Conservation (phyloP, 176 grass and related monocot genomes). For the Puccinellia tenuiflora region DNA sequence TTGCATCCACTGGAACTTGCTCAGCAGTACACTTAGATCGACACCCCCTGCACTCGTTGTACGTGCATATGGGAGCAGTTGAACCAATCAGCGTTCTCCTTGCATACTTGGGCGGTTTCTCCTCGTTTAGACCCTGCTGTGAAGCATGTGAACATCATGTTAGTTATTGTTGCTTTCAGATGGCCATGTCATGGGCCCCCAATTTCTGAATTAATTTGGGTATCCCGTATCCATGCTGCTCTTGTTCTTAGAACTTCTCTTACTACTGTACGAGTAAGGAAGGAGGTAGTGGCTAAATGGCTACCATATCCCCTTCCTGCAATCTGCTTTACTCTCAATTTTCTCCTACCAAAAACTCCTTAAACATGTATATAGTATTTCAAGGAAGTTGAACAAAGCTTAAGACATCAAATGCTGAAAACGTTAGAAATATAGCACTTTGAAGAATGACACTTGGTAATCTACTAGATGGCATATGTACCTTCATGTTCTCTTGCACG, state of each 20-base stretch:
- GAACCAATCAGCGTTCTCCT: slow-evolving; percentile 83
- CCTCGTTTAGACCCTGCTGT: slow-evolving; percentile 35
- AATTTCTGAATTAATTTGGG: background rate
- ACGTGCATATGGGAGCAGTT: slow-evolving; percentile 73
- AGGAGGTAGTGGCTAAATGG: background rate
- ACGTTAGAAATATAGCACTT: slow-evolving; percentile 4
- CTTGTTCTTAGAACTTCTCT: background rate
- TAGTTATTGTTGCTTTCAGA: slow-evolving; percentile 25
- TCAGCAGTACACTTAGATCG: slow-evolving; percentile 81
- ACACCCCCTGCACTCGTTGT: slow-evolving; percentile 90
- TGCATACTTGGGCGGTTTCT: slow-evolving; percentile 16
- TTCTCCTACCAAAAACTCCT: background rate
- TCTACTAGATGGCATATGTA: slow-evolving; percentile 14
- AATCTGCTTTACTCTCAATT: background rate
- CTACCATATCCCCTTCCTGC: background rate
- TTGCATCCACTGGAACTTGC: slow-evolving; percentile 84
- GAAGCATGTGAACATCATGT: slow-evolving; percentile 25
- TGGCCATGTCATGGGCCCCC: background rate
- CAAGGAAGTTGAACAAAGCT: background rate
- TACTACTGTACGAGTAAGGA: background rate
- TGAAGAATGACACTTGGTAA: background rate
- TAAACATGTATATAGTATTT: background rate
- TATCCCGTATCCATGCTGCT: slow-evolving; percentile 8
- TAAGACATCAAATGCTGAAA: background rate
- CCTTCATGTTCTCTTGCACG: slow-evolving; percentile 33